phyloP scores from a whole-genome alignment of 495 filamentous ascomycete species.

The Neurospora sp. region DNA sequence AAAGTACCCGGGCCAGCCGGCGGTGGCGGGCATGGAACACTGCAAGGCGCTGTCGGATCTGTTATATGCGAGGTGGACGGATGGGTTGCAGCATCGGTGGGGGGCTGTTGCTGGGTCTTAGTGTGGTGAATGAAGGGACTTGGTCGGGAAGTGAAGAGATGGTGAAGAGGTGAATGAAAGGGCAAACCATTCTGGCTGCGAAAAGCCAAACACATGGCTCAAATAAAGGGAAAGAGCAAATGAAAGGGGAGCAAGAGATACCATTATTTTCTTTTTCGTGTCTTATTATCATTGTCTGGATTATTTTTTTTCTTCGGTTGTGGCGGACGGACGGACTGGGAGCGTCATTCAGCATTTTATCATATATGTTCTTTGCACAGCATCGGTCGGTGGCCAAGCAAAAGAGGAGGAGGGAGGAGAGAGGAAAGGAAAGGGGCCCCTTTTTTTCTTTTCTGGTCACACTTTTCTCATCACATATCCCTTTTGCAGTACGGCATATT shows the following conservation, averaged over 20 bases:
- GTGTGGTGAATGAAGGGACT: background rate
- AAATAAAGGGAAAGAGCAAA: background rate
- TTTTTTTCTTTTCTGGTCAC: background rate
- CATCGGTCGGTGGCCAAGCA: background rate
- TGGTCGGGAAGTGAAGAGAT: background rate
- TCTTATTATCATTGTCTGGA: background rate
- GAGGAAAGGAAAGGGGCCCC: background rate
- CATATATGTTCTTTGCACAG: background rate
- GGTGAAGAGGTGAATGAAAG: background rate
- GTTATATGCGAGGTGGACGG: conserved; percentile 80
- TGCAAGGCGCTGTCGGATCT: conserved; percentile 82
- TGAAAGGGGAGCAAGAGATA: background rate
- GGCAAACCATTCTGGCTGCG: background rate
- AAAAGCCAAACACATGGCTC: background rate
- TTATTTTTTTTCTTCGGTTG: background rate
- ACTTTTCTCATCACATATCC: background rate
- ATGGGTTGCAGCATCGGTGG: conserved; percentile 77
- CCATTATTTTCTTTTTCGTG: background rate
- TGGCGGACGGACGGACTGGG: background rate
- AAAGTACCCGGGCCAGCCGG: conserved; percentile 37
- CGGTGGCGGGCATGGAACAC: conserved; percentile 77
- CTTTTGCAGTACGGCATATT: background rate
- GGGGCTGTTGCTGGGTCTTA: conserved; percentile 10
- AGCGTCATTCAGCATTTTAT: background rate
- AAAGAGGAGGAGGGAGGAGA: background rate